phyloP scores from a whole-genome alignment of 495 filamentous ascomycete species.

The Hypoxylon lenormandii region DNA sequence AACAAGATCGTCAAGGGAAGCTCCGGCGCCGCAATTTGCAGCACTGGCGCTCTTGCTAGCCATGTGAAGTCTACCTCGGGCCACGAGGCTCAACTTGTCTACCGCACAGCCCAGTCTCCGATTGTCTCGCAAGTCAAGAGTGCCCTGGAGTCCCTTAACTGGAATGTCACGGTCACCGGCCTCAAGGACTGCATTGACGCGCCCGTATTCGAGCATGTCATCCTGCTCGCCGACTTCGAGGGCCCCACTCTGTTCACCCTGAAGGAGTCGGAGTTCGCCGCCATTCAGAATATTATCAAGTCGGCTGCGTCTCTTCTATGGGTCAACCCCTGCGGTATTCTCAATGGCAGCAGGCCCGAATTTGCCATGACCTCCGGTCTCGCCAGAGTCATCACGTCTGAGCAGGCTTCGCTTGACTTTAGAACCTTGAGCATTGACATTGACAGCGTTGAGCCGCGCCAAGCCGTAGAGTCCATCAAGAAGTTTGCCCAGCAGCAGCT shows the following conservation, averaged over 20 bases:
- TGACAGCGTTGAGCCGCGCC: conserved; percentile 5
- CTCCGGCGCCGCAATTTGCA: neutral
- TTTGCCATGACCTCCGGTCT: conserved; percentile 53
- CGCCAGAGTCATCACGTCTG: conserved; percentile 50
- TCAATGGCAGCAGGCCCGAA: conserved; percentile 50
- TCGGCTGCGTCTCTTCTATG: conserved; percentile 53
- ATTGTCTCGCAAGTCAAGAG: conserved; percentile 10
- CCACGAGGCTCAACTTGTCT: conserved; percentile 19
- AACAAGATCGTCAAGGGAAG: conserved; percentile 2
- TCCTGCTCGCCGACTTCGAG: conserved; percentile 46
- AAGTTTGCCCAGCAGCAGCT: conserved; percentile 21
- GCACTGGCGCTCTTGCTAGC: neutral
- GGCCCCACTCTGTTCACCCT: conserved; percentile 18
- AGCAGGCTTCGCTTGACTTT: conserved; percentile 58
- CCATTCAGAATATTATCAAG: conserved; percentile 51
- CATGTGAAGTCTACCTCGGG: neutral
- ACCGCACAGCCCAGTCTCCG: conserved; percentile 3
- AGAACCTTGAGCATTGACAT: conserved; percentile 48
- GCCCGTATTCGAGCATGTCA: conserved; percentile 29
- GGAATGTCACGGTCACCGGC: conserved; percentile 12
- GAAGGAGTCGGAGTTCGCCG: conserved; percentile 44
- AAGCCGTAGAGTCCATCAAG: conserved; percentile 12
- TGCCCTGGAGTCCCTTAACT: conserved; percentile 9
- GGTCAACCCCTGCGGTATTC: conserved; percentile 49
- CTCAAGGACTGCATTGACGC: conserved; percentile 9